A percentile compares a stretch with the other conserved stretches of the same genome.
These are phyloP conservation scores for Rhodosporidiobolus sp. DNA, from an alignment of 768 basidiomycete genomes.

Conservation along the genomic window DNA sequence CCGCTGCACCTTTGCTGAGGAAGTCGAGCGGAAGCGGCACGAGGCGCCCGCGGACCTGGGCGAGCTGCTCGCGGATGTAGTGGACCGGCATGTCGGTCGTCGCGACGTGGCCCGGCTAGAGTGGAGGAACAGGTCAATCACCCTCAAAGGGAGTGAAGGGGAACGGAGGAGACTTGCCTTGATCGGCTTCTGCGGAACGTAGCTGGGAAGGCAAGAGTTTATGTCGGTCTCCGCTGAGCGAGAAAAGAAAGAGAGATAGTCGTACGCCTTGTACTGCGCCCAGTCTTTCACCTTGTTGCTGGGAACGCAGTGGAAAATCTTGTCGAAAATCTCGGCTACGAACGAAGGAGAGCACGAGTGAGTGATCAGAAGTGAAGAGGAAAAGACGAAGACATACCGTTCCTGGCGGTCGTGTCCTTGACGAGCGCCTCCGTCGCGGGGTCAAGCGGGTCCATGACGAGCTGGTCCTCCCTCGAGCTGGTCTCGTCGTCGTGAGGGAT, in stretches of 20 bases:
- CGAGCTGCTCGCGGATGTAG: slow-evolving; percentile 38
- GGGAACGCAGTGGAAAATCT: slow-evolving; percentile 42
- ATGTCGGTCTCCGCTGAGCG: neutral
- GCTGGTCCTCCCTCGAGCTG: slow-evolving; percentile 19
- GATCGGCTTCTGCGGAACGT: slow-evolving; percentile 33
- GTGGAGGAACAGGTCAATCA: slow-evolving; percentile 4
- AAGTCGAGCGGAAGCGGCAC: slow-evolving; percentile 42
- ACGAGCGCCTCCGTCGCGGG: slow-evolving; percentile 33
- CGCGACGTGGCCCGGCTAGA: slow-evolving; percentile 32
- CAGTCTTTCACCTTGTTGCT: slow-evolving; percentile 24
- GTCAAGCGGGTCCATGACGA: slow-evolving; percentile 41
- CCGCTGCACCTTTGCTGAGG: slow-evolving; percentile 32
- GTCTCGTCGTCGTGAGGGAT: slow-evolving; percentile 20
- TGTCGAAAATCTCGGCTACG: slow-evolving; percentile 28
- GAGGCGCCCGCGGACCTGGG: slow-evolving; percentile 37
- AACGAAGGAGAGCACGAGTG: neutral
- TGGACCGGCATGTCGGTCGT: slow-evolving; percentile 24
- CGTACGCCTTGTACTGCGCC: slow-evolving; percentile 17
- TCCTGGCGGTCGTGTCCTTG: slow-evolving; percentile 36
- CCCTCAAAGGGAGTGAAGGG: neutral
- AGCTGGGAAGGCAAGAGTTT: neutral
- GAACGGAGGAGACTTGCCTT: neutral
- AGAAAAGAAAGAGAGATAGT: neutral
- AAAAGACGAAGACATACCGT: slow-evolving; percentile 1
- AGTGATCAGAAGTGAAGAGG: neutral